phyloP scores from a whole-genome alignment of 495 filamentous ascomycete genomes.

The Neurospora tetrasperma region DNA sequence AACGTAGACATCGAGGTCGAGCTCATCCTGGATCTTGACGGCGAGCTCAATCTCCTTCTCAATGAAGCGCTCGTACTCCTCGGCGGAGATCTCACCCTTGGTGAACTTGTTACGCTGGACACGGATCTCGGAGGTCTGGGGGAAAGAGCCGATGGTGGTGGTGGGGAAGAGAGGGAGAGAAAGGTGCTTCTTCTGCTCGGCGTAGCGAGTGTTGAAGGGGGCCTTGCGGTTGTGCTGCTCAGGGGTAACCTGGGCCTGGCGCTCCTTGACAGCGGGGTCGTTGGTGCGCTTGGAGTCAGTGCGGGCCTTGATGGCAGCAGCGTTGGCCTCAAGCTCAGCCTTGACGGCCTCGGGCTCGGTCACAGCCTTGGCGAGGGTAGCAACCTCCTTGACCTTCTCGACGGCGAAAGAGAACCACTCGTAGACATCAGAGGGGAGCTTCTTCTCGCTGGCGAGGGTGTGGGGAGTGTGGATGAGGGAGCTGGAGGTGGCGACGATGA shows the following conservation, averaged over 20 bases:
- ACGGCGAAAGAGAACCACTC: conserved; percentile 98
- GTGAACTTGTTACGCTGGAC: conserved; percentile 92
- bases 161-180: conserved; percentile 95
- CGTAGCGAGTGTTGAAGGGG: conserved; percentile 68
- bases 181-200: conserved; percentile 76
- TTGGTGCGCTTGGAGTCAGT: conserved; percentile 89
- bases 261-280: conserved; percentile 89
- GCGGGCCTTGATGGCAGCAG: conserved; percentile 78
- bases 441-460: conserved; percentile 96
- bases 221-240: conserved; percentile 88
- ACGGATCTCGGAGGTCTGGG: conserved; percentile 97
- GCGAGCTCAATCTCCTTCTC: conserved; percentile 92
- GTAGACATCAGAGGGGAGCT: conserved; percentile 77
- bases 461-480: conserved; percentile 96
- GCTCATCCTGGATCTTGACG: conserved; percentile 94
- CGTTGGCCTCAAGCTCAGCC: conserved; percentile 85
- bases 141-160: conserved; percentile 98
- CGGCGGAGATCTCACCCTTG: conserved; percentile 87
- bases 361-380: conserved; percentile 91
- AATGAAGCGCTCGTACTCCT: conserved; percentile 96
- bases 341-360: conserved; percentile 77
- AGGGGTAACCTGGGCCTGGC: conserved; percentile 74
- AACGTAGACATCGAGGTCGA: conserved; percentile 85
- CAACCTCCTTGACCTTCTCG: conserved; percentile 87
- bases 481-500: conserved; percentile 91